Conservation (phyloP, 352 stramenopile genomes). For the Phytophthora aleatoria region DNA sequence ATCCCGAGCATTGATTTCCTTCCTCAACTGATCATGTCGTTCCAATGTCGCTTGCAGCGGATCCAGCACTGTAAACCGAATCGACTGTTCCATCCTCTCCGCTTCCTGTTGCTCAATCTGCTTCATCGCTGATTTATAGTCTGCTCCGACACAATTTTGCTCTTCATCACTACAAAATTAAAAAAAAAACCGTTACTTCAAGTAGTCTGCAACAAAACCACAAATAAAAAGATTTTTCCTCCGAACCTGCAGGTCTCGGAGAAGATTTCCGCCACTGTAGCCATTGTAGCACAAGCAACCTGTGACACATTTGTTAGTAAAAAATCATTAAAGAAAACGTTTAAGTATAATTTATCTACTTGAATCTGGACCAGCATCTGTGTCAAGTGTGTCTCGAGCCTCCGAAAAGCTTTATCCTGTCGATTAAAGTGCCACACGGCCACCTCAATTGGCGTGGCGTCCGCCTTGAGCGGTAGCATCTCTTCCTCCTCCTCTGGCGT, state of each 20-base stretch:
- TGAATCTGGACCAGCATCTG: conserved; percentile 69
- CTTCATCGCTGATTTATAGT: conserved; percentile 59
- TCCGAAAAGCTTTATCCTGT: conserved; percentile 52
- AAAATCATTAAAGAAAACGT: conserved; percentile 5
- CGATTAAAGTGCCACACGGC: conserved; percentile 56
- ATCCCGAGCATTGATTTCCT: conserved; percentile 36
- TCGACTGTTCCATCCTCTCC: conserved; percentile 75
- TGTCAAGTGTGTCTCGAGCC: conserved; percentile 50
- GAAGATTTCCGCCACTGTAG: conserved; percentile 58
- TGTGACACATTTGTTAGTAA: conserved; percentile 18
- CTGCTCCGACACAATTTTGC: conserved; percentile 24
- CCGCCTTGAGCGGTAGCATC: conserved; percentile 12
- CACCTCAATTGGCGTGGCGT: conserved; percentile 35
- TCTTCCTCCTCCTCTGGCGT: conserved; percentile 5
- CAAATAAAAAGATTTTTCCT: background rate
- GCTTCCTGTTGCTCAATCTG: conserved; percentile 58
- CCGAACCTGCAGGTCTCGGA: conserved; percentile 52
- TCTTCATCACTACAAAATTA: conserved; percentile 30
- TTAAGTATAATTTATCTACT: conserved; percentile 20
- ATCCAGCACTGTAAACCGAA: conserved; percentile 79
- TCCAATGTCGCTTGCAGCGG: conserved; percentile 60
- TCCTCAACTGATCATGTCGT: conserved; percentile 49
- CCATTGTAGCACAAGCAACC: conserved; percentile 49
- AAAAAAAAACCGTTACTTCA: conserved; percentile 5
- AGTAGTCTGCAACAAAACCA: background rate